Base-by-base conservation (phyloP, 352 stramenopile species). In the Pilasporangium apinafurcum region DNA sequence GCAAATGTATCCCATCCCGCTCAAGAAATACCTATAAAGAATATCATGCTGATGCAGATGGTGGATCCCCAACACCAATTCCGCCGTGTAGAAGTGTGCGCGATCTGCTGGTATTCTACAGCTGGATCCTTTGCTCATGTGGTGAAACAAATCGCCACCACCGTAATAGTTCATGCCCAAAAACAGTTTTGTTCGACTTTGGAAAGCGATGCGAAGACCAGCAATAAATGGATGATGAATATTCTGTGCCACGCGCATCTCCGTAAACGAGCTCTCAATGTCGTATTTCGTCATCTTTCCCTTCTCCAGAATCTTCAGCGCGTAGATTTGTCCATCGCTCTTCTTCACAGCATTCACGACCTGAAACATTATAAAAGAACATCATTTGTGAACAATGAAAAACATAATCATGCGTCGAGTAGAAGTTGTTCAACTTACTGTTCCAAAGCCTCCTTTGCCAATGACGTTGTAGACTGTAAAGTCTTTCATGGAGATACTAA, bases 31-130 rank as follows among this genome's bases (percentile, higher is more conserved):
- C 69, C 85, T 68, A 65, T 98, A 98, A 8, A 98, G 71, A 65
- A 98, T 97, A 56, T 97, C 80, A 53, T 94, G 83, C 39, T 95
- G 70, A 60, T 98, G 92, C 51, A 98, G 62, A 39, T 96, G 87
- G 42, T 95, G 85, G 46, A 98, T 93, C 21, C 81, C 92, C 7
- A 96, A 62, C 27, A 93, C 82, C 32, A 98, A 69, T 56, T 98
- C 92, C 6, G 92, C 92, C 28, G 83, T 84, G 64, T 98, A 98
- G 54, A 98, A 94, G 52, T 92, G 83, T 8, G 84, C 83, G 8
- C 87, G 82, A 24, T 85, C 63, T 4, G 75, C 57, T 3, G 76
- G 73, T 81, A 95, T 92, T 53, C 78, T 65, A 33, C 79, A 95
- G 45, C 74, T 92, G n/a, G 79, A 67, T 13, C 79, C 83, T 44